phyloP scores from a whole-genome alignment of 495 filamentous ascomycete species.

The Paragyromitra xinjiangensis region DNA sequence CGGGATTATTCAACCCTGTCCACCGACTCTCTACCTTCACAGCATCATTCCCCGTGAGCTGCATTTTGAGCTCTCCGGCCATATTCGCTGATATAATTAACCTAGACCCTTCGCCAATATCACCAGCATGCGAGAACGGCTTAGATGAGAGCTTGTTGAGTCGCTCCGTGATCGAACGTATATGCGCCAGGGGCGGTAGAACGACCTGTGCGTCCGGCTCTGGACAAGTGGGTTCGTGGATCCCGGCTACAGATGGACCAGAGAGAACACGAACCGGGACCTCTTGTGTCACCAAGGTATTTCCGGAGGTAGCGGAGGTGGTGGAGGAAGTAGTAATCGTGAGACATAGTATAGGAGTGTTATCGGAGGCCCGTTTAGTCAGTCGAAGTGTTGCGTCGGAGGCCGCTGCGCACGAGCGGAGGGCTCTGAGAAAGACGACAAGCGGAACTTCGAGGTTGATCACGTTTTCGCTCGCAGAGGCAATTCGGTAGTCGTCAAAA shows the following conservation, averaged over 20 bases:
- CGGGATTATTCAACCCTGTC: slow-evolving; percentile 82
- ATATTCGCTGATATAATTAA: slow-evolving; percentile 87
- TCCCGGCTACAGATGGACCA: slow-evolving; percentile 77
- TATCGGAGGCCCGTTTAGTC: slow-evolving; percentile 80
- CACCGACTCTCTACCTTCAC: slow-evolving; percentile 83
- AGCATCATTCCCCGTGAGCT: slow-evolving; percentile 74
- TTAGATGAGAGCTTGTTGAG: slow-evolving; percentile 79
- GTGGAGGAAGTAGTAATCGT: slow-evolving; percentile 72
- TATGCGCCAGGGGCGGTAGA: slow-evolving; percentile 79
- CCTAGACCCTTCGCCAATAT: slow-evolving; percentile 64
- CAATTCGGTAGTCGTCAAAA: slow-evolving; percentile 86
- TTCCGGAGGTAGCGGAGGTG: slow-evolving; percentile 39
- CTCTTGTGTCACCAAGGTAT: slow-evolving; percentile 80
- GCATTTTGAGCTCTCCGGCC: slow-evolving; percentile 82
- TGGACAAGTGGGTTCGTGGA: slow-evolving; percentile 87
- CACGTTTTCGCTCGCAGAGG: slow-evolving; percentile 83
- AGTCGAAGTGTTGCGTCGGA: slow-evolving; percentile 82
- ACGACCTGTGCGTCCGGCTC: slow-evolving; percentile 95
- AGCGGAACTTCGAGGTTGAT: slow-evolving; percentile 97
- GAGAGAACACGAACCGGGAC: slow-evolving; percentile 90
- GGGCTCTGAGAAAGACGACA: slow-evolving; percentile 77
- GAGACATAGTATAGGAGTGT: slow-evolving; percentile 80
- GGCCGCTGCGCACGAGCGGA: slow-evolving; percentile 81
- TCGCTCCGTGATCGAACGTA: slow-evolving; percentile 91
- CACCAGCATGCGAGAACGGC: slow-evolving; percentile 48